Percentiles rank a stretch among this genome's conserved stretches.
These are phyloP conservation scores for Apiospora marii DNA, from an alignment of 2,329 filamentous ascomycete genomes.

Conservation along the genomic window DNA sequence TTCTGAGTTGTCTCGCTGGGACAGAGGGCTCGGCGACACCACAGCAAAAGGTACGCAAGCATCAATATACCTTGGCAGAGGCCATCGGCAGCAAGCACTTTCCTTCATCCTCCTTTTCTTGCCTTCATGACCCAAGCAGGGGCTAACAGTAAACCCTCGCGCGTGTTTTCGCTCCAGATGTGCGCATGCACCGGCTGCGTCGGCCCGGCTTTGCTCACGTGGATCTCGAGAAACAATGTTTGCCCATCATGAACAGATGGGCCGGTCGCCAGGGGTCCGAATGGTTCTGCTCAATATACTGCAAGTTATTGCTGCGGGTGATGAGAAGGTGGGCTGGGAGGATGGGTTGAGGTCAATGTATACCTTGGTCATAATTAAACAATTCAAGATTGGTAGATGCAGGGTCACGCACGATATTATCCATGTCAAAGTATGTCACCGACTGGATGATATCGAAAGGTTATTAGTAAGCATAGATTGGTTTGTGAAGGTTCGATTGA, in stretches of 20 bases:
- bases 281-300: neutral
- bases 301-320: neutral
- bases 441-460: neutral
- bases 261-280: neutral
- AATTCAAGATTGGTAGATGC: neutral
- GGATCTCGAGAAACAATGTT: slow-evolving; percentile 24
- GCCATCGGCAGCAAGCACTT: neutral
- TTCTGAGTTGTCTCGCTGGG: slow-evolving; percentile 23
- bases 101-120: neutral
- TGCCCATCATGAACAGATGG: slow-evolving; percentile 15
- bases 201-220: slow-evolving; percentile 22
- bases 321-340: neutral
- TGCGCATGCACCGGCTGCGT: slow-evolving; percentile 24
- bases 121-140: neutral
- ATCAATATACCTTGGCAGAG: neutral
- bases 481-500: slow-evolving; percentile 13
- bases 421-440: neutral
- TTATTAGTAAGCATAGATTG: neutral
- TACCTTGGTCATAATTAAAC: too few species aligned
- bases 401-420: neutral
- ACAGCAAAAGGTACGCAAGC: slow-evolving; percentile 25
- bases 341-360: neutral
- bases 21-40: slow-evolving; percentile 25
- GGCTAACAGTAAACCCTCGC: neutral
- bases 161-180: neutral